A percentile compares a stretch with the other conserved stretches of the same genome.
phyloP scores from a whole-genome alignment of 2,329 filamentous ascomycete species.

The Grosmannia huntii region DNA sequence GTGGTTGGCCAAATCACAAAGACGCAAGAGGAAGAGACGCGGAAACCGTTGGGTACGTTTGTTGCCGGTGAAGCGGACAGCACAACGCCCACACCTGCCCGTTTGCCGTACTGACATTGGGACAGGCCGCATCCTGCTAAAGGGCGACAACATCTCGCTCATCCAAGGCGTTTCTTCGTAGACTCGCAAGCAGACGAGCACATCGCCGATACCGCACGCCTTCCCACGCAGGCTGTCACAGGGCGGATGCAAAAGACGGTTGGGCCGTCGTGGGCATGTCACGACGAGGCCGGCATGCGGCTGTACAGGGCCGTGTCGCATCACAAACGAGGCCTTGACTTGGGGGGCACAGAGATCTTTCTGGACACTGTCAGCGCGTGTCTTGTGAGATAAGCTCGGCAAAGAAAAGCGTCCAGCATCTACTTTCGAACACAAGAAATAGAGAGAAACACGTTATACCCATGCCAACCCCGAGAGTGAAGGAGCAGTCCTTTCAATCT shows the following conservation, averaged over 20 bases:
- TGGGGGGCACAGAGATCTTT: neutral
- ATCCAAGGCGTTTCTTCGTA: conserved; percentile 40
- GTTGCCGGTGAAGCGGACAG: no score
- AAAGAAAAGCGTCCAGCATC: neutral
- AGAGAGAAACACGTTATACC: neutral
- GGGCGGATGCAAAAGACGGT: no score
- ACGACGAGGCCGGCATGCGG: no score
- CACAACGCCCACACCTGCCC: no score
- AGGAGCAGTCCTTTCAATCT: neutral
- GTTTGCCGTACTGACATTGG: neutral
- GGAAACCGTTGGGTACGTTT: conserved; percentile 61
- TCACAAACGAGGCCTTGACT: no score
- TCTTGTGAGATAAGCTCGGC: neutral
- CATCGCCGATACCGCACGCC: no score
- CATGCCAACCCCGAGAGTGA: neutral
- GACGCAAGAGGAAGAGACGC: conserved; percentile 59
- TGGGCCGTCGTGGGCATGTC: no score
- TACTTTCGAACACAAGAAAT: neutral
- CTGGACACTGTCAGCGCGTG: no score
- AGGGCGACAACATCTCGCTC: conserved; percentile 78
- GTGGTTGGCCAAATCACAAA: conserved; percentile 82
- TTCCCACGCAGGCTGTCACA: no score
- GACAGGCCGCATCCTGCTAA: conserved; percentile 69
- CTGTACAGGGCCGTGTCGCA: no score
- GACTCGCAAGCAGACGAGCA: neutral